These are phyloP conservation scores for Candida sp. DNA, from an alignment of 1,139 yeast genomes.

Conservation along the genomic window DNA sequence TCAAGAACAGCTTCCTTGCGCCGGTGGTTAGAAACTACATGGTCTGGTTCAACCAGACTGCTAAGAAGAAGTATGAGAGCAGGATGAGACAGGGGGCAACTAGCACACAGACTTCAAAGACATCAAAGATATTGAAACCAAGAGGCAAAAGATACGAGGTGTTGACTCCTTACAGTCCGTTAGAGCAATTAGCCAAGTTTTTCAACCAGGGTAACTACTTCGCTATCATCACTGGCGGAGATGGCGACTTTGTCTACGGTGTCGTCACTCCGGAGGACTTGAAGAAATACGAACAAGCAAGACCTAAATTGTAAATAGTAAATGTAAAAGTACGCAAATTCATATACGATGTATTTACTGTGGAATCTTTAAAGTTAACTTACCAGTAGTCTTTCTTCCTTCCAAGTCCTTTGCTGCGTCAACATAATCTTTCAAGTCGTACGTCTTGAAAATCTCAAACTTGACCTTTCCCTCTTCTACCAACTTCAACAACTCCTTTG, in stretches of 20 bases:
- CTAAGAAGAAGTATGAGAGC: slow-evolving; percentile 32
- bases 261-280: slow-evolving; percentile 70
- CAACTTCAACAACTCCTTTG: slow-evolving; percentile 46
- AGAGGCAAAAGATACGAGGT: slow-evolving; percentile 36
- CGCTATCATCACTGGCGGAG: slow-evolving; percentile 61
- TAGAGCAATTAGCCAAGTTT: slow-evolving; percentile 57
- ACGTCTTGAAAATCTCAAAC: slow-evolving; percentile 55
- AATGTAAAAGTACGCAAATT: not conserved
- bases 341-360: slow-evolving; percentile 21
- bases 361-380: slow-evolving; percentile 64
- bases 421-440: slow-evolving; percentile 65
- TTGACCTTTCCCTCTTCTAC: slow-evolving; percentile 55
- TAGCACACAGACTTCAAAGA: slow-evolving; percentile 18
- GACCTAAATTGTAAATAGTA: slow-evolving; percentile 46
- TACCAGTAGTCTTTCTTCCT: slow-evolving; percentile 79
- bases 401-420: slow-evolving; percentile 73
- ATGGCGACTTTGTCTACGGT: slow-evolving; percentile 61
- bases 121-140: slow-evolving; percentile 33
- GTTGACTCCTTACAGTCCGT: slow-evolving; percentile 61
- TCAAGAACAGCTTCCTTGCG: slow-evolving; percentile 26
- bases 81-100: slow-evolving; percentile 15
- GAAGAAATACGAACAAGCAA: slow-evolving; percentile 52
- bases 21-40: slow-evolving; percentile 42
- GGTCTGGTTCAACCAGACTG: slow-evolving; percentile 49
- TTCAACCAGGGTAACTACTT: slow-evolving; percentile 57